A percentile compares a stretch with the other conserved stretches of the same genome.
phyloP scores from a whole-genome alignment of 805 yeast genomes.

The Tetrapisispora arboricola region DNA sequence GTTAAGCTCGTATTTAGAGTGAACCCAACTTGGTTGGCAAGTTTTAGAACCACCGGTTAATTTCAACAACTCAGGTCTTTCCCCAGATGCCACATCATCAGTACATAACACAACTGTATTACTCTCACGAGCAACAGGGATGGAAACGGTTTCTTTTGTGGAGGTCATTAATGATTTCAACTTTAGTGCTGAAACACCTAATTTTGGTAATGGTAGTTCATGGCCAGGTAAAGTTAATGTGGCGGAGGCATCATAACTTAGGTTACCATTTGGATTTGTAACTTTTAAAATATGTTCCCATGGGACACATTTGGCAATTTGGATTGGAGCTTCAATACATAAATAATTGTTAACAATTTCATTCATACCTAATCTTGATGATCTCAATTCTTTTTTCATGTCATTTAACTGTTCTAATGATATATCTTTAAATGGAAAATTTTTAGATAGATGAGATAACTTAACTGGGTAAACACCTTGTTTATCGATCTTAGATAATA shows the following conservation, averaged over 20 bases:
- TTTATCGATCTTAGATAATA: constrained; percentile 62
- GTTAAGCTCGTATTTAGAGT: constrained; percentile 58
- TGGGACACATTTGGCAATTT: constrained; percentile 64
- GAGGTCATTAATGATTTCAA: constrained; percentile 50
- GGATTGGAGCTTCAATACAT: constrained; percentile 63
- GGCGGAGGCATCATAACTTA: constrained; percentile 56
- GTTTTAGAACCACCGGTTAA: constrained; percentile 70
- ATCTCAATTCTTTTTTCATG: constrained; percentile 46
- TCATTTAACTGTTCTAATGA: constrained; percentile 30
- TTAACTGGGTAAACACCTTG: constrained; percentile 88
- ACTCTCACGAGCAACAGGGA: constrained; percentile 67
- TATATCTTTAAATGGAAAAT: constrained; percentile 44
- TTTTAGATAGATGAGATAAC: constrained; percentile 55
- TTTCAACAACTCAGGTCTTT: constrained; percentile 52
- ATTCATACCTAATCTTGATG: constrained; percentile 61
- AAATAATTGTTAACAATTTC: constrained; percentile 76
- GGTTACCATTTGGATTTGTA: constrained; percentile 56
- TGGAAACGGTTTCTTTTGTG: constrained; percentile 34
- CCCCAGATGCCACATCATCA: constrained; percentile 31
- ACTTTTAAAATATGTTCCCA: constrained; percentile 51
- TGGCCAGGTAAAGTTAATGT: constrained; percentile 51
- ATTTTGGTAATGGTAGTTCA: constrained; percentile 65
- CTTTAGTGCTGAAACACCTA: constrained; percentile 61
- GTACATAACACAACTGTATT: constrained; percentile 59
- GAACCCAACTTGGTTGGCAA: constrained; percentile 77